phyloP scores from a whole-genome alignment of 208 protist species.

The Leishmania turanica region DNA sequence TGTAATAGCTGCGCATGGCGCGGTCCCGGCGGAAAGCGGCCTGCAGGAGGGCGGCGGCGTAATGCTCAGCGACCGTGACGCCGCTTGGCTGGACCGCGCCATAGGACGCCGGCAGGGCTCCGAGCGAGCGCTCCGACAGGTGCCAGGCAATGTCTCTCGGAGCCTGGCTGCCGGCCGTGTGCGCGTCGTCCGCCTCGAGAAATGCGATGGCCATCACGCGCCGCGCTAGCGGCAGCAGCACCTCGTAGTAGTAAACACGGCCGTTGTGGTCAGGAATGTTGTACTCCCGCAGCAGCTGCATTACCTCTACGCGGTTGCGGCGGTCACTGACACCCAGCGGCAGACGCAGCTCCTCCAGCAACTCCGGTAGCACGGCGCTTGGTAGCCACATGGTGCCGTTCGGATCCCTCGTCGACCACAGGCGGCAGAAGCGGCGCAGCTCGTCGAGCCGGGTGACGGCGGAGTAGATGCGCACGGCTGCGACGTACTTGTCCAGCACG shows the following conservation, averaged over 20 bases:
- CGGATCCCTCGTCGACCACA: conserved; percentile 79
- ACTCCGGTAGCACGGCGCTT: conserved; percentile 51
- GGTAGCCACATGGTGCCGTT: conserved; percentile 76
- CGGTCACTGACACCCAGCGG: conserved; percentile 81
- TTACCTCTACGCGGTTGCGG: conserved; percentile 76
- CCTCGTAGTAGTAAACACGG: conserved; percentile 87
- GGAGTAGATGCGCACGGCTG: conserved; percentile 68
- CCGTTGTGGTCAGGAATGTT: conserved; percentile 85
- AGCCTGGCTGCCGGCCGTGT: conserved; percentile 31
- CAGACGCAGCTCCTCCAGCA: conserved; percentile 82
- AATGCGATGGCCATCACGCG: conserved; percentile 85
- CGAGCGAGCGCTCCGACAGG: conserved; percentile 65
- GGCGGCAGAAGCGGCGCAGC: conserved; percentile 69
- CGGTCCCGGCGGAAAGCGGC: conserved; percentile 84
- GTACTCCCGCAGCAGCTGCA: conserved; percentile 86
- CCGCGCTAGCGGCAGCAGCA: conserved; percentile 80
- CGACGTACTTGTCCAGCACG: conserved; percentile 83
- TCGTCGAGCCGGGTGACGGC: conserved; percentile 76
- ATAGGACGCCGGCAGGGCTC: conserved; percentile 23
- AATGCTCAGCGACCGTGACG: conserved; percentile 75
- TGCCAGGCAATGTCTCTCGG: conserved; percentile 78
- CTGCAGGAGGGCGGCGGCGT: conserved; percentile 82
- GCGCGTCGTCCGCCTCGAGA: conserved; percentile 48
- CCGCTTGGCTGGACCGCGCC: conserved; percentile 18
- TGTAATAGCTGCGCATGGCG: conserved; percentile 56